These are phyloP conservation scores for Aspergillus asperescens DNA, from an alignment of 495 filamentous ascomycete genomes.

Conservation along the genomic window DNA sequence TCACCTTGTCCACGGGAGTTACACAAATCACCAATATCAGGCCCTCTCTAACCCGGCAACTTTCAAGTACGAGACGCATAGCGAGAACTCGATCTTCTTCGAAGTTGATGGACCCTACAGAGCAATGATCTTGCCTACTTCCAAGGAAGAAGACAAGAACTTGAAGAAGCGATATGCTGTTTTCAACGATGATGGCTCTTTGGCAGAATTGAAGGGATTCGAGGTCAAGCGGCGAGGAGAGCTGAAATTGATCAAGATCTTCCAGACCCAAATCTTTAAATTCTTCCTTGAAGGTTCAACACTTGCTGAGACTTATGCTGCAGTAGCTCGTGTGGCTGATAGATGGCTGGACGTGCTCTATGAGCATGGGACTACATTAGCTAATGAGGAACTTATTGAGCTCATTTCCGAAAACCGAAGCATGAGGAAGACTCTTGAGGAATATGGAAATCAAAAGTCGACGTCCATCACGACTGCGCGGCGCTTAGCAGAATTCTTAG, in stretches of 20 bases:
- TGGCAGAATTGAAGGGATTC: slow-evolving; percentile 98
- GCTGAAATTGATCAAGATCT: slow-evolving; percentile 98
- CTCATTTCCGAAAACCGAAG: slow-evolving; percentile 98
- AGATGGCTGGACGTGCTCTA: slow-evolving; percentile 93
- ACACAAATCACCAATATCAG: slow-evolving; percentile 97
- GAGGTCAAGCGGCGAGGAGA: slow-evolving; percentile 98
- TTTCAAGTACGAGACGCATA: slow-evolving; percentile 89
- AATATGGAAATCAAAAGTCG: slow-evolving; percentile 93
- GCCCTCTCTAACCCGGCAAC: slow-evolving; percentile 70
- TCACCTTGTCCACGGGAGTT: slow-evolving; percentile 89
- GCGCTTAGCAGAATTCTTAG: slow-evolving; percentile 90
- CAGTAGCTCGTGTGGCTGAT: slow-evolving; percentile 94
- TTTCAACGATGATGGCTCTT: slow-evolving; percentile 93
- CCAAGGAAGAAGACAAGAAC: slow-evolving; percentile 98
- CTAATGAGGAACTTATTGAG: slow-evolving; percentile 95
- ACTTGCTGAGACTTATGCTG: slow-evolving; percentile 79
- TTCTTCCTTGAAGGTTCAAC: slow-evolving; percentile 93
- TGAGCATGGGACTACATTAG: slow-evolving; percentile 76
- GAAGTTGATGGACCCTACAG: slow-evolving; percentile 97
- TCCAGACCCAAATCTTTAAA: slow-evolving; percentile 98
- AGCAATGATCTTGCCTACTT: slow-evolving; percentile 96
- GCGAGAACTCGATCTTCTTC: slow-evolving; percentile 99
- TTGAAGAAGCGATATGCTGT: slow-evolving; percentile 99
- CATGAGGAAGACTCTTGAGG: slow-evolving; percentile 93
- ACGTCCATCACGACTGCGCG: slow-evolving; percentile 98